Evolutionary conservation across 2,329 filamentous ascomycete species (phyloP), one percentile per base, ranked within the genome.

Genomic region (Pezicula neosporulosa): DNA sequence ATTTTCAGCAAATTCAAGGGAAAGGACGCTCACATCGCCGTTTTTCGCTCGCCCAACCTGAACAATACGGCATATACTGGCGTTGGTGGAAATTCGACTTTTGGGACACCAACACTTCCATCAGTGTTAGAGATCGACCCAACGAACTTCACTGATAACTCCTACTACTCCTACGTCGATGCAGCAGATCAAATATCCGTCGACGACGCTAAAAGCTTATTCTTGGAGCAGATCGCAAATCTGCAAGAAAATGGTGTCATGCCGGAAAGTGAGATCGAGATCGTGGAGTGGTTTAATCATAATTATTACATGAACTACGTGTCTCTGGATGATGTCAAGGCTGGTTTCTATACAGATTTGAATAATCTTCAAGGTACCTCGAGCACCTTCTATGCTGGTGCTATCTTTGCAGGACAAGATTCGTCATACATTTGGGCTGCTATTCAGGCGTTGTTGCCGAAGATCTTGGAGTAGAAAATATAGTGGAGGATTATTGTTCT

Each of bases 331-430:
- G 44, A 67, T 75, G 44, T 56, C 51, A n/a, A 52, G 50, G 8
- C 35, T 37, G 71, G 72, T 0, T 73, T 73, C 38, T 69, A 75
- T 44, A 59, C 64, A 35, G 57, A 66, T 35, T 57, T 72, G 49
- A 66, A 70, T 51, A 66, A 60, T 5, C 59, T 76, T 33, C 73
- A 76, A 58, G 73, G 72, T 0, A 54, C 63, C 16, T 60, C 64
- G 10, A 70, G 66, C 18, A 75, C 72, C 1, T 76, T 63, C 59
- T 75, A 68, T 55, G 74, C 71, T 0, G 72, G 73, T 1, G 64
- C 66, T 15, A 65, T 70, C 5, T 73, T 58, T 59, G 52, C 60
- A 28, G 56, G 56, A 24, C 60, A 63, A 21, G 59, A 59, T 53
- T 60, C 60, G 4, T 53, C 46, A 24, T 49, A 49, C 5, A 54